Percentiles rank a stretch among this genome's conserved stretches.
Evolutionary conservation across 2,329 filamentous ascomycete species (phyloP).

Genomic region (Fusarium nygamai): DNA sequence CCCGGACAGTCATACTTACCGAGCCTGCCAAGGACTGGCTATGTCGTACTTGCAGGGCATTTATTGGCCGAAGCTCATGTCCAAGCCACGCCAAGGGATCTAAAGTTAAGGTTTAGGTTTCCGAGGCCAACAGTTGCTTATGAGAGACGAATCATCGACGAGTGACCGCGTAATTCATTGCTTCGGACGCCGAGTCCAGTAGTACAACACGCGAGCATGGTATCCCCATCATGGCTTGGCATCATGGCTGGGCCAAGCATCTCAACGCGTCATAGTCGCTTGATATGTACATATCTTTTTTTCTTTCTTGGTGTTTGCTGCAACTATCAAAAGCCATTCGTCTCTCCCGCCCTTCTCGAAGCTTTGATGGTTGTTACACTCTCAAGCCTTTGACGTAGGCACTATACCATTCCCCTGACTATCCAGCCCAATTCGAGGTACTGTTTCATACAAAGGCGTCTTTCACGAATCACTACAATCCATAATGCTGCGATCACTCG

Average conservation of each 20-base stretch:
- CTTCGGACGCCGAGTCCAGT: constrained; percentile 12
- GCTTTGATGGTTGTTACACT: background rate
- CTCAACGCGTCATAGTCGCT: constrained; percentile 20
- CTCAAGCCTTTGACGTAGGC: background rate
- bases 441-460: background rate
- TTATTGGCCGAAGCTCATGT: background rate
- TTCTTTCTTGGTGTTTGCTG: background rate
- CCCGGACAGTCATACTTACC: too few species aligned
- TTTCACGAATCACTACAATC: background rate
- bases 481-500: constrained; percentile 13
- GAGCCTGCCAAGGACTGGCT: constrained; percentile 5
- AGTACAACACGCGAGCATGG: background rate
- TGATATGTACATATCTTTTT: background rate
- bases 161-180: constrained; percentile 17
- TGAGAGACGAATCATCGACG: constrained; percentile 3
- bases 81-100: constrained; percentile 12
- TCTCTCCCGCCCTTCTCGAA: background rate
- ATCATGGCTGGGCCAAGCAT: constrained; percentile 8
- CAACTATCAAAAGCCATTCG: background rate
- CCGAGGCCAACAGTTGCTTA: background rate
- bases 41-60: background rate
- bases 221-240: background rate
- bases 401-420: background rate
- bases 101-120: constrained; percentile 22
- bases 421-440: background rate